Evolutionary conservation across 2,329 filamentous ascomycete species (phyloP).

Genomic region (Chrysoporthe deuterocubensis): DNA sequence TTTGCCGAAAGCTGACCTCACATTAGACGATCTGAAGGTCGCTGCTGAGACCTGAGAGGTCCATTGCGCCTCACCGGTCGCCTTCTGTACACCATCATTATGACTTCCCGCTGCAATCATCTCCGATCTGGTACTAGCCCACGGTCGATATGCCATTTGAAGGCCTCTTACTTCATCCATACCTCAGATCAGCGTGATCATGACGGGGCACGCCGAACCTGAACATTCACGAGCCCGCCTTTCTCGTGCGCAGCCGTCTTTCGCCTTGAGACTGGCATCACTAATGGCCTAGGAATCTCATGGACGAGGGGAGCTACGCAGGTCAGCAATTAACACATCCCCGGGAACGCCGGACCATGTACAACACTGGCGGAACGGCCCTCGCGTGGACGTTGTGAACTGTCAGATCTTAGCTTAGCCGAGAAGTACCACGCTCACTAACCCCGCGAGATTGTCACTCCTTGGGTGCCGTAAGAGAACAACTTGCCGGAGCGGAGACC

Average conservation of each 20-base stretch:
- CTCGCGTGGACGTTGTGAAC: slow-evolving; percentile 14
- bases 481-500: neutral
- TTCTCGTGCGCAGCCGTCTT: neutral
- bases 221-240: neutral
- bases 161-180: slow-evolving; percentile 11
- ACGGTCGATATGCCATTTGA: slow-evolving; percentile 14
- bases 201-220: neutral
- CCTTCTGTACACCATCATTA: slow-evolving; percentile 22
- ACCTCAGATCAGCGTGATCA: slow-evolving; percentile 16
- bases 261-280: neutral
- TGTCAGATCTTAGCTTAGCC: slow-evolving; percentile 25
- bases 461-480: neutral
- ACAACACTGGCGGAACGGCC: slow-evolving; percentile 24
- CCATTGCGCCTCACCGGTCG: slow-evolving; percentile 24
- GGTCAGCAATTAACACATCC: slow-evolving; percentile 3
- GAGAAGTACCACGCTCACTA: neutral
- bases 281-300: slow-evolving; percentile 5
- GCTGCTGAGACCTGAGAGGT: slow-evolving; percentile 22
- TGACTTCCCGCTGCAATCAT: slow-evolving; percentile 9
- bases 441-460: neutral
- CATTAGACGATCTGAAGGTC: slow-evolving; percentile 14
- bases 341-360: slow-evolving; percentile 9
- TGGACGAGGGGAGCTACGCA: neutral
- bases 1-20: slow-evolving; percentile 14
- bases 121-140: slow-evolving; percentile 9